Base-by-base conservation (phyloP, 345 rosid genomes). In the Bruguiera parviflora region DNA sequence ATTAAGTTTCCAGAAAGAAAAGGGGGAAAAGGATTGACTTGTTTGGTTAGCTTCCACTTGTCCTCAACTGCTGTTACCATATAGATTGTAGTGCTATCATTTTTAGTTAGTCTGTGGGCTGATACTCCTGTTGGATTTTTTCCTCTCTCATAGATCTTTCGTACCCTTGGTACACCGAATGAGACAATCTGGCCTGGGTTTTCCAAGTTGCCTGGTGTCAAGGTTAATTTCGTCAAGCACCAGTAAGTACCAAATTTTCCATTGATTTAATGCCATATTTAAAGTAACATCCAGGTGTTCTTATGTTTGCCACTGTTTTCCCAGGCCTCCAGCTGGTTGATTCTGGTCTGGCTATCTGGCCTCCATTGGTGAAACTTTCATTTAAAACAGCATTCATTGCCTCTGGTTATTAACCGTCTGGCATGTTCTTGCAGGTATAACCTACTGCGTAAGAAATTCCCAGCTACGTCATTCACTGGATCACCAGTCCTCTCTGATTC, bases 101-200 rank as follows among this genome's bases (percentile, higher is more conserved):
- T 3, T 22, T n/a, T 9, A 4, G 9, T 67, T n/a, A 20, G 27
- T 65, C 33, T 31, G 24, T 43, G 49, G 49, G 16, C 49, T 43
- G 18, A 43, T 43, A 3, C 49, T 43, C 13, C 6, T 37, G 19
- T 2, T 13, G 19, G 56, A 51, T 46, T 29, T 43, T 47, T 58
- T 64, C 22, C 32, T 63, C 27, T 49, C 59, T 73, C 79, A 73
- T 85, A 96, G 99, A 96, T 96, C 74, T 89, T 96, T 55, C 86
- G 88, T 69, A 85, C 66, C 70, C 92, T 96, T 65, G 98, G 98
- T 47, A 92, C 99, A 1, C 99, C 99, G 29, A 92, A 86, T 78
- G 99, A 96, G 80, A 73, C 88, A 55, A 90, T 96, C 55, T 96
- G 99, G 99, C 97, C 97, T 62, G 98, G 97, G 39, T 90, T 90